phyloP scores from a whole-genome alignment of 768 basidiomycete species.

The Hortiboletus campestris region DNA sequence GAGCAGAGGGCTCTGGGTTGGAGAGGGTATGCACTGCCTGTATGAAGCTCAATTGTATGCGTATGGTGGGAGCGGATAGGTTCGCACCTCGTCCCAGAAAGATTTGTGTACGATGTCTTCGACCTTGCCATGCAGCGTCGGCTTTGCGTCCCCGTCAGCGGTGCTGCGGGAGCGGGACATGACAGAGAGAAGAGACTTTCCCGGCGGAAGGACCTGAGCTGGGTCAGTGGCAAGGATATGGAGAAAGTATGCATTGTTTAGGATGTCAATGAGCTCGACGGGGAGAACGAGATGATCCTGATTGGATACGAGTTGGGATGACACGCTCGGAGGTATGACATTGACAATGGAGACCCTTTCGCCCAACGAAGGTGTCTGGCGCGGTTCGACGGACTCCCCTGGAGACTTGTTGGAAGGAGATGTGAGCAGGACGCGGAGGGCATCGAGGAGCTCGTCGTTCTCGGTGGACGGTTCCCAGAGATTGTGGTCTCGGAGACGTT shows the following conservation, averaged over 20 bases:
- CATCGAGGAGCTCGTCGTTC: constrained; percentile 28
- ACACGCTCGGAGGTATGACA: neutral
- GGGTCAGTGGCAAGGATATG: constrained; percentile 68
- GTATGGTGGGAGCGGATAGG: constrained; percentile 6
- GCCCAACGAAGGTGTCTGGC: too few species aligned
- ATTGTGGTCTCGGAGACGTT: constrained; percentile 21
- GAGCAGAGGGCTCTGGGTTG: constrained; percentile 53
- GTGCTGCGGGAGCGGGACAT: constrained; percentile 36
- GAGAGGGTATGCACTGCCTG: constrained; percentile 60
- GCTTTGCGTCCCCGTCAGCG: constrained; percentile 17
- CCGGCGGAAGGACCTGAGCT: constrained; percentile 58
- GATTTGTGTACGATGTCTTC: constrained; percentile 52
- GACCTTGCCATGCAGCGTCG: constrained; percentile 47
- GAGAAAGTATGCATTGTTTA: constrained; percentile 64
- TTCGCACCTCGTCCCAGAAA: constrained; percentile 72
- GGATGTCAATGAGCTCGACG: constrained; percentile 49
- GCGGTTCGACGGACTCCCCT: too few species aligned
- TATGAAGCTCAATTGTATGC: constrained; percentile 19
- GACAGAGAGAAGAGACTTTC: constrained; percentile 70
- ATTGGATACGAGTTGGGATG: constrained; percentile 22
- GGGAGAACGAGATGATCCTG: constrained; percentile 40
- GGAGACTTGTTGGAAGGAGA: too few species aligned
- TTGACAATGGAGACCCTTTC: too few species aligned
- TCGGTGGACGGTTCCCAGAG: constrained; percentile 27
- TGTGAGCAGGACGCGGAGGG: constrained; percentile 7